Evolutionary conservation across 23 red algal genomes (phyloP).

Genomic region (Gracilaria domingensis): DNA sequence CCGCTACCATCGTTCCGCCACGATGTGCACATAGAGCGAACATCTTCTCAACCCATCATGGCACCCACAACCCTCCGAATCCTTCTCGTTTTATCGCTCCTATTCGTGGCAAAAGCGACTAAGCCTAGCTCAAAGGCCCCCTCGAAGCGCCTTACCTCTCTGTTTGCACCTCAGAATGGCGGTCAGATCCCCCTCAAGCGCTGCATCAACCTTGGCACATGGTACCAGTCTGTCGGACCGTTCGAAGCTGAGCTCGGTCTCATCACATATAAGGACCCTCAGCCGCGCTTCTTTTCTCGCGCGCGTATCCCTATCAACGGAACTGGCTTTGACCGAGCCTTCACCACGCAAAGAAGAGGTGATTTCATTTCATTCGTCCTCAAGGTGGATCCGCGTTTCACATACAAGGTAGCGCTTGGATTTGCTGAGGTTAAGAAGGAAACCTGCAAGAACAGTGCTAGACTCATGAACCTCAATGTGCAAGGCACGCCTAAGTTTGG

Average conservation of each 20-base stretch:
- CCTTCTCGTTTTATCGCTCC: not conserved
- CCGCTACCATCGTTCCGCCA: too few species aligned
- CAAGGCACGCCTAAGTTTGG: slow-evolving; percentile 28
- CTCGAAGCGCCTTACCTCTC: not conserved
- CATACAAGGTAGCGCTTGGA: slow-evolving; percentile 15
- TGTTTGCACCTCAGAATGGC: slow-evolving; percentile 16
- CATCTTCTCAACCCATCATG: not conserved
- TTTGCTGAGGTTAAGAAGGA: slow-evolving; percentile 14
- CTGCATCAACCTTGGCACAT: slow-evolving; percentile 38
- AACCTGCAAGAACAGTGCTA: not conserved
- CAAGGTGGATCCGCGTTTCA: not conserved
- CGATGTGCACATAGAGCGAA: too few species aligned
- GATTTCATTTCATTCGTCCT: slow-evolving; percentile 20
- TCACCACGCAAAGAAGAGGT: slow-evolving; percentile 31
- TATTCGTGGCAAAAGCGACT: not conserved
- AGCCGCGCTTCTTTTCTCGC: not conserved
- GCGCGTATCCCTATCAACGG: not conserved
- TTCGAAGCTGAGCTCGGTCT: slow-evolving; percentile 32
- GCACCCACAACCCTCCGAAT: not conserved
- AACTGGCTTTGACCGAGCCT: slow-evolving; percentile 19
- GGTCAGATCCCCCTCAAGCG: not conserved
- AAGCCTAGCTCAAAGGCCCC: slow-evolving; percentile 7
- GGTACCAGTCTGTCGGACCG: slow-evolving; percentile 16
- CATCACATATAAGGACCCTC: not conserved
- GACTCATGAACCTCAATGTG: slow-evolving; percentile 27